Base-by-base conservation (phyloP, 1,284 basidiomycete genomes). In the Coniophora puteana region DNA sequence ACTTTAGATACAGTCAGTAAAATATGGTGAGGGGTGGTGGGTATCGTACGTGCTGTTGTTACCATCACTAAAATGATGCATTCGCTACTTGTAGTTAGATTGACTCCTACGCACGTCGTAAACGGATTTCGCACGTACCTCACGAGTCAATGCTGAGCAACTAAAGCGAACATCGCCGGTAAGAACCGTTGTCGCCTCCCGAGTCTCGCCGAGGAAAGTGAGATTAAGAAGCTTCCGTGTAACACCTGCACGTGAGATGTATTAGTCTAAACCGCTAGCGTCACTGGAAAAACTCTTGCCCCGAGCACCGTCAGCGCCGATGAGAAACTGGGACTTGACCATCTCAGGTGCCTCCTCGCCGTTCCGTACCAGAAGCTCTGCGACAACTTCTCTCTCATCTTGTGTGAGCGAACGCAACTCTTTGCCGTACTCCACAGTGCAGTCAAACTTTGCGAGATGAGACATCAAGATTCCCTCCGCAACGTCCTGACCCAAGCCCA, bases 1-100 rank as follows among this genome's bases (percentile, higher is more conserved):
- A 3, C 46, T 50, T n/a, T 5, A 17, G n/a, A 11, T 4, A 16
- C 48, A 5, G 43, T 24, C 8, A 28, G 43, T 14, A 12, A 47
- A 48, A 5, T 38, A 34, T n/a, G 44, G 13, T 18, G 7, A 18
- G 16, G 10, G n/a, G 17, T 22, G 25, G 8, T 33, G 18, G 12
- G 12, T 13, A 17, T 2, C 21, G 17, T n/a, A 29, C 32, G 2
- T 12, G 11, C 14, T 24, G 11, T 21, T 22, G n/a, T 16, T 7
- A 13, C 43, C 42, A n/a, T 52, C 47, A 4, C 56, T 50, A 51
- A 56, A 63, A 11, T 53, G 44, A 40, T 66, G 56, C 59, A 56
- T 62, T 36, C 47, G 48, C 42, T 47, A 22, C 11, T 16, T n/a
- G 17, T 12, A 20, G 13, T 20, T 20, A 33, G 23, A 25, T 12